phyloP scores from a whole-genome alignment of 2,329 filamentous ascomycete species.

The Aspergillus proliferans region DNA sequence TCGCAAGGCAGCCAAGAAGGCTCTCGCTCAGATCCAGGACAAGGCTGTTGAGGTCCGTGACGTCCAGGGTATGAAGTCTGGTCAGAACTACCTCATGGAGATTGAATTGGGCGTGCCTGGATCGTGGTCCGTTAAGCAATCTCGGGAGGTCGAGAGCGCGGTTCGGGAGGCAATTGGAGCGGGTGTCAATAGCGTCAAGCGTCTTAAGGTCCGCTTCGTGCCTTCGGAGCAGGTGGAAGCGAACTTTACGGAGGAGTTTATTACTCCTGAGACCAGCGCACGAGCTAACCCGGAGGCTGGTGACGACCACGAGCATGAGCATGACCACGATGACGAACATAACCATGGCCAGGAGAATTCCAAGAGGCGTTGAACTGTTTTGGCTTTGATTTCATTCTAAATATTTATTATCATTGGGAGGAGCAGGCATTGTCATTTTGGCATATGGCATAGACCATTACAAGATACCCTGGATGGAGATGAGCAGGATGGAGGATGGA shows the following conservation, averaged over 20 bases:
- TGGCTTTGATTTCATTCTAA: not conserved
- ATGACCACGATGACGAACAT: conserved; percentile 35
- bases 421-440: not conserved
- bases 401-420: not conserved
- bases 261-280: conserved; percentile 56
- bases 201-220: conserved; percentile 78
- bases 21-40: conserved; percentile 50
- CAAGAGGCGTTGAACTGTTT: conserved; percentile 17
- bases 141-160: conserved; percentile 62
- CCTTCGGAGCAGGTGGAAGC: conserved; percentile 55
- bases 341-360: conserved; percentile 23
- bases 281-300: conserved; percentile 53
- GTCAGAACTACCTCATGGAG: conserved; percentile 92
- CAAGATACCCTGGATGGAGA: not conserved
- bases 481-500: not conserved
- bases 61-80: conserved; percentile 86
- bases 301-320: conserved; percentile 18
- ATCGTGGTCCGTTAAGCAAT: conserved; percentile 67
- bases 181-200: conserved; percentile 76
- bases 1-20: conserved; percentile 57
- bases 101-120: conserved; percentile 76
- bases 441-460: conserved; percentile 1
- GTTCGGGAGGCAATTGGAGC: conserved; percentile 67
- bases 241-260: conserved; percentile 70
- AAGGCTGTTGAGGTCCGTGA: conserved; percentile 65